Base-by-base conservation (phyloP, 2,329 filamentous ascomycete genomes). In the Plenodomus biglobosus region DNA sequence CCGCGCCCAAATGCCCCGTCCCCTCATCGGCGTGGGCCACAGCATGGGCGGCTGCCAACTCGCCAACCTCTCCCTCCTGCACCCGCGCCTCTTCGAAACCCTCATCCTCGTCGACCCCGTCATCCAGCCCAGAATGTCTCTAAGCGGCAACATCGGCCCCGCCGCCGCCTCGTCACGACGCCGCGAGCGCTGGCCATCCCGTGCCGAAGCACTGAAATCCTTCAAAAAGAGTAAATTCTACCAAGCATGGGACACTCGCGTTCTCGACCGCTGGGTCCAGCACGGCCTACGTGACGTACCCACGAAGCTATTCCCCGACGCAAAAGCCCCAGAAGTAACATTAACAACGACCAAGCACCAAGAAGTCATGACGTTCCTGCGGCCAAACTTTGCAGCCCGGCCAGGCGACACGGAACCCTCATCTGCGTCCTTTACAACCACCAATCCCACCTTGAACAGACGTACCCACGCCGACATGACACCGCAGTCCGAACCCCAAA, bases 91-190 rank as follows among this genome's bases (percentile, higher is more conserved):
- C 17, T 79, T 96, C 55, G 81, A 85, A 53, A 82, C 83, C 7
- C 73, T 96, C 6, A 77, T 95, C 38, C 80, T 95, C 24, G 75
- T 96, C n/a, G 92, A 96, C 66, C 90, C 92, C 0, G 88, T 94
- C 52, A 86, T 96, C 57, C 79, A 83, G 42, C 64, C 69, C 6
- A 62, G 73, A 50, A 71, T 75, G 69, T 76, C 78, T 59, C 59
- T 70, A 62, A 66, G 53, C 27, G 71, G 67, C 55, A 73, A 67
- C 55, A 64, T 69, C 22, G 64, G 67, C n/a, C 76, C 77, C 0
- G 82, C 83, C 3, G 74, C 78, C 46, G 76, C 84, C 19, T 95
- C 90, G 27, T 81, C 86, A 8, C 79, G 80, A 55, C 85, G 92
- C 13, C 84, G 90, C 37, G 92, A 96, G 59, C 64, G 81, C 46